Evolutionary conservation across 371 early-diverging fungal genomes (phyloP), one percentile per base, ranked within the genome.

Genomic region (Mucor lusitanicus): DNA sequence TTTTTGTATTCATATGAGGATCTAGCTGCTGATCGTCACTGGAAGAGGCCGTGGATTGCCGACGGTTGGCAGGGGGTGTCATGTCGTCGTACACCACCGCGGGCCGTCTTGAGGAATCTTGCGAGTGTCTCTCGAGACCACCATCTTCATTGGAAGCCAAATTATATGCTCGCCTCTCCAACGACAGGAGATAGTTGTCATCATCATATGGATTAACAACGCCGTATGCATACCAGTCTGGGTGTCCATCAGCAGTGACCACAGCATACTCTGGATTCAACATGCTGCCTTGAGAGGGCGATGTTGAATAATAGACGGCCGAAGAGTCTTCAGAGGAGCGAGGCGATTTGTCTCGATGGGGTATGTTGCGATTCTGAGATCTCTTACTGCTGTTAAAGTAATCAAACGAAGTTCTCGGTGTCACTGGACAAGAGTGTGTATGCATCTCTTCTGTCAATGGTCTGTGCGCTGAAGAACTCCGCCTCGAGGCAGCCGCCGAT

Each of bases 131-230:
- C 13, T 46, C 64, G 37, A 23, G 33, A 13, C 56, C 66, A 28
- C 33, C 68, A 33, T 59, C 55, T 33, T 37, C 59, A 42, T 39
- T 48, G 54, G 28, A 37, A 50, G 40, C 69, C 63, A 69, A 63
- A 28, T 71, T 70, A 53, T 68, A 79, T 2, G 80, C 80, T 67
- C 80, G 56, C 55, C 78, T 71, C 48, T 82, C 83, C 15, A 82
- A 61, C 3, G 83, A 82, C 13, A 69, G 42, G 27, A 82, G 65
- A 56, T 82, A 82, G 30, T 73, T 77, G 27, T 77, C 79, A 57
- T 74, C 74, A 19, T 69, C 70, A 32, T 78, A 69, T 19, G 59
- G 59, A 28, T 66, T 69, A 3, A 72, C 53, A 23, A 69, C 69
- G 60, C 78, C 73, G 33, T 69, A 62, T 7, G 68, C 65, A 54